These are phyloP conservation scores for Penicillium sp. DNA, from an alignment of 2,329 filamentous ascomycete genomes.

Conservation along the genomic window DNA sequence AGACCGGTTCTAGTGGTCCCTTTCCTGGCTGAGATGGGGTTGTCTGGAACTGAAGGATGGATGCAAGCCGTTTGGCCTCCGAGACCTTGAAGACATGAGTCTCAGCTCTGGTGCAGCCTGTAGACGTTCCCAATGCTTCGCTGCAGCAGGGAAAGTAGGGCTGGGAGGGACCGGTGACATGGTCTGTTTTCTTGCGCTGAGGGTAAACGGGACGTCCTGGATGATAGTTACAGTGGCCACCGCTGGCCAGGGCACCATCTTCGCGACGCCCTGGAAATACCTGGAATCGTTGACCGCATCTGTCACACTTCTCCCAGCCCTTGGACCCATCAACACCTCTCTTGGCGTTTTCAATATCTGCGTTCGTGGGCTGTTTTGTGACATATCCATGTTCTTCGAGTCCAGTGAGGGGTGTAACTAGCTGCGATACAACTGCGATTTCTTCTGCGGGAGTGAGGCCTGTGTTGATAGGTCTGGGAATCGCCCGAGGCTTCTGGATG, in stretches of 20 bases:
- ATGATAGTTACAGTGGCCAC: conserved; percentile 78
- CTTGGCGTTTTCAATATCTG: conserved; percentile 65
- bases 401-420: conserved; percentile 62
- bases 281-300: conserved; percentile 82
- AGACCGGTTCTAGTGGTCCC: conserved; percentile 53
- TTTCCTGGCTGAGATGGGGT: conserved; percentile 58
- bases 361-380: conserved; percentile 60
- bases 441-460: conserved; percentile 69
- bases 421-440: conserved; percentile 58
- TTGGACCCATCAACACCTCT: conserved; percentile 64
- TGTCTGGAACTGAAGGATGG: conserved; percentile 72
- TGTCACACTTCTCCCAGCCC: conserved; percentile 85
- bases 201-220: conserved; percentile 68
- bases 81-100: conserved; percentile 86
- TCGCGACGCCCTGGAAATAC: conserved; percentile 83
- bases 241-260: conserved; percentile 71
- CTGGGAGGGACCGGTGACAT: conserved; percentile 55
- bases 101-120: conserved; percentile 68
- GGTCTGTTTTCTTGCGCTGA: conserved; percentile 52
- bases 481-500: conserved; percentile 33
- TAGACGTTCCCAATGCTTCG: conserved; percentile 66
- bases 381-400: conserved; percentile 76
- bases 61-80: conserved; percentile 71
- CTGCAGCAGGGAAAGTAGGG: conserved; percentile 77
- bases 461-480: conserved; percentile 61